Evolutionary conservation across 306 rosid genomes (phyloP).

Genomic region (Lathyrus sativus): DNA sequence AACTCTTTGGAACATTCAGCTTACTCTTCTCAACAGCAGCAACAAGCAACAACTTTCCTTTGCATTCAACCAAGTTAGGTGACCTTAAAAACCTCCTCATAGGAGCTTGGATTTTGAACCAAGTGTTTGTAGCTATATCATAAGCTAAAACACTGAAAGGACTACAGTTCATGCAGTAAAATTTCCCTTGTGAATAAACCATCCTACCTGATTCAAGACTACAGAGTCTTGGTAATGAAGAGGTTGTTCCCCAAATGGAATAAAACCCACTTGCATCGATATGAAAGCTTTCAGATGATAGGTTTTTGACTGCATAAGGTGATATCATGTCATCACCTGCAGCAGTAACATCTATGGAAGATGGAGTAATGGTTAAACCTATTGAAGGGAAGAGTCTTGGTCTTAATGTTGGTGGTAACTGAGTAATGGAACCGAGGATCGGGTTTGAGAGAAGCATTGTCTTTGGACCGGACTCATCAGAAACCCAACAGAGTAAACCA

Average conservation of each 20-base stretch:
- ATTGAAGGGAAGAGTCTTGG: conserved; percentile 87
- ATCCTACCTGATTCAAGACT: conserved; percentile 80
- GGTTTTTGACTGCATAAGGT: conserved; percentile 84
- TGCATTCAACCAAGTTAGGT: conserved; percentile 69
- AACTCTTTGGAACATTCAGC: conserved; percentile 81
- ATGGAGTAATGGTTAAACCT: conserved; percentile 63
- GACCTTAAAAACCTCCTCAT: conserved; percentile 82
- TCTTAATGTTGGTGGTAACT: conserved; percentile 67
- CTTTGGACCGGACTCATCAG: conserved; percentile 83
- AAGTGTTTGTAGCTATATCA: conserved; percentile 54
- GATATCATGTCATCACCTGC: conserved; percentile 97
- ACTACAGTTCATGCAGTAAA: conserved; percentile 86
- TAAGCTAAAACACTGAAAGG: conserved; percentile 77
- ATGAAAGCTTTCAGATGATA: conserved; percentile 83
- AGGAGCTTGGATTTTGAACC: conserved; percentile 94
- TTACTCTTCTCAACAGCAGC: conserved; percentile 93
- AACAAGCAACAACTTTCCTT: conserved; percentile 62
- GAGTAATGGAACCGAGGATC: conserved; percentile 69
- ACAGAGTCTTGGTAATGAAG: conserved; percentile 75
- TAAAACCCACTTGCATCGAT: conserved; percentile 80
- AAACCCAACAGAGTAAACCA: conserved; percentile 73
- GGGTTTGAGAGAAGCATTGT: conserved; percentile 78
- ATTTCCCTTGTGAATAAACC: conserved; percentile 66
- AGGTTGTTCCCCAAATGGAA: conserved; percentile 78
- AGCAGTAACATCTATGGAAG: conserved; percentile 67